These are phyloP conservation scores for Penicillium glabrum DNA, from an alignment of 2,329 filamentous ascomycete genomes.

Conservation along the genomic window DNA sequence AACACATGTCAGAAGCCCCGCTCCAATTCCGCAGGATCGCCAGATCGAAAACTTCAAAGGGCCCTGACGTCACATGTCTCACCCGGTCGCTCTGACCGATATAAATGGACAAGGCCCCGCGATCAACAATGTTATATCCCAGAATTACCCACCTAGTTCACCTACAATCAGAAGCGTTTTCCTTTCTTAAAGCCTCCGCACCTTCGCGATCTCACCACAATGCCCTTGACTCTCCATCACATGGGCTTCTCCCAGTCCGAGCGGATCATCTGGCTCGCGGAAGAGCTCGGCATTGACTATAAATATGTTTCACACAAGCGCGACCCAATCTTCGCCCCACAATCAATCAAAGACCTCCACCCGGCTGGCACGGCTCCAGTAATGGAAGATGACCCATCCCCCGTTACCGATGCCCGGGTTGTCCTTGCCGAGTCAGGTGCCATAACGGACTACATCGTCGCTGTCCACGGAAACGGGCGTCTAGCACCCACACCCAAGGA, in stretches of 20 bases:
- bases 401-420: slow-evolving; percentile 15
- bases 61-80: background rate
- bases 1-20: background rate
- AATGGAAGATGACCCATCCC: slow-evolving; percentile 22
- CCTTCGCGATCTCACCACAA: background rate
- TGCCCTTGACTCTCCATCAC: slow-evolving; percentile 24
- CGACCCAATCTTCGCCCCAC: slow-evolving; percentile 19
- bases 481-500: slow-evolving; percentile 20
- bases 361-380: slow-evolving; percentile 21
- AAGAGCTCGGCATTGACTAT: slow-evolving; percentile 22
- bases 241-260: slow-evolving; percentile 23
- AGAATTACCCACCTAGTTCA: background rate
- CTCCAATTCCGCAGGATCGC: background rate
- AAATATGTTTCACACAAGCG: slow-evolving; percentile 21
- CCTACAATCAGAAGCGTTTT: background rate
- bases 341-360: slow-evolving; percentile 22
- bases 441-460: slow-evolving; percentile 22
- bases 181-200: background rate
- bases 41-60: background rate
- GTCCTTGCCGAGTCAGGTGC: slow-evolving; percentile 22
- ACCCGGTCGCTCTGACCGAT: background rate
- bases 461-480: slow-evolving; percentile 17
- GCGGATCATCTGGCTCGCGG: slow-evolving; percentile 26
- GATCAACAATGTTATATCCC: background rate
- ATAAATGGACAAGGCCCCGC: background rate